Conservation (phyloP, 768 basidiomycete genomes). For the Tulasnella sp. region DNA sequence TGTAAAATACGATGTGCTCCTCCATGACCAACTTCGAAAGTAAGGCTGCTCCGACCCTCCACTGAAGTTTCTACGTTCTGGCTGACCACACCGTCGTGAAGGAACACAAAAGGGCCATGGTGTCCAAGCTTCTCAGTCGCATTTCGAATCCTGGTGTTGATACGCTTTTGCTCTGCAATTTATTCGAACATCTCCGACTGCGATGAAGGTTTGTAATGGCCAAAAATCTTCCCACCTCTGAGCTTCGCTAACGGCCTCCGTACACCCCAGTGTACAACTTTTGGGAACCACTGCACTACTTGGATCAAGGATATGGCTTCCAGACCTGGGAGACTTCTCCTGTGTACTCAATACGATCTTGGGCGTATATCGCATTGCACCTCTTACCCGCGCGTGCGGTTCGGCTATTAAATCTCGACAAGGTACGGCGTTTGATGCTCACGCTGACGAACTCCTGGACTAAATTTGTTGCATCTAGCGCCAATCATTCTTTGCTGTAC, state of each 20-base stretch:
- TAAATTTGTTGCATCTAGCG: conserved; percentile 48
- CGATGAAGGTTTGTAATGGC: conserved; percentile 74
- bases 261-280: conserved; percentile 85
- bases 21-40: conserved; percentile 80
- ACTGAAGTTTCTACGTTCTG: conserved; percentile 24
- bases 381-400: conserved; percentile 53
- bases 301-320: conserved; percentile 80
- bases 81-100: conserved; percentile 38
- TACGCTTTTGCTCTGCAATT: conserved; percentile 84
- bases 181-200: conserved; percentile 93
- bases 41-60: conserved; percentile 33
- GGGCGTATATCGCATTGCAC: conserved; percentile 88
- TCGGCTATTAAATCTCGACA: conserved; percentile 44
- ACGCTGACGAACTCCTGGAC: not conserved
- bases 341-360: conserved; percentile 84
- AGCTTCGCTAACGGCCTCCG: not conserved
- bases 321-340: conserved; percentile 99
- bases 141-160: conserved; percentile 72
- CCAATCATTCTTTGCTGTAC: conserved; percentile 81
- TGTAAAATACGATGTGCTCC: conserved; percentile 35
- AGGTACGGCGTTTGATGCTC: conserved; percentile 49
- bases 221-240: not conserved
- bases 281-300: conserved; percentile 96
- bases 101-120: conserved; percentile 51
- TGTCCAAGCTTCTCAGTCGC: conserved; percentile 80